These are phyloP conservation scores for Euptelea pleiosperma DNA, from an alignment of 164 flowering plant species.

Conservation along the genomic window DNA sequence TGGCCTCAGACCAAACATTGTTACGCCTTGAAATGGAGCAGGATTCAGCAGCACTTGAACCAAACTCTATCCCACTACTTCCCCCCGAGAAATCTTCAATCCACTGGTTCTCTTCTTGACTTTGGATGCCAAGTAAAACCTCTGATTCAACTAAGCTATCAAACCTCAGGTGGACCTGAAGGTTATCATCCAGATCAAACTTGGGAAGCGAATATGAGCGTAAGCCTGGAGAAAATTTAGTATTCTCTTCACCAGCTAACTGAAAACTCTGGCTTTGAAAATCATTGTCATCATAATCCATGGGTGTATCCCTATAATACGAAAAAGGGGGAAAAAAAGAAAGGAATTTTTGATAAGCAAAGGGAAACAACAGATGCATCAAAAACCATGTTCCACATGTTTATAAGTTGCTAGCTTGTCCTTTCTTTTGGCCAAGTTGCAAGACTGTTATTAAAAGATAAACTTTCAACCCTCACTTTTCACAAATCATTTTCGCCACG, in stretches of 20 bases:
- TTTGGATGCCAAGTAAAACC: constrained; percentile 78
- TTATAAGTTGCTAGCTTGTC: no score
- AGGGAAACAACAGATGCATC: no score
- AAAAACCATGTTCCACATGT: no score
- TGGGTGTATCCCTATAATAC: constrained; percentile 60
- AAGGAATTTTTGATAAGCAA: background rate
- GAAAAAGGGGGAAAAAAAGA: constrained; percentile 1
- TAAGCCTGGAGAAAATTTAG: constrained; percentile 57
- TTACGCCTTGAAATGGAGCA: constrained; percentile 72
- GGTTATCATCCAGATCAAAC: constrained; percentile 66
- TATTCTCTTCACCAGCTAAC: constrained; percentile 73
- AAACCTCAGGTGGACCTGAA: constrained; percentile 68
- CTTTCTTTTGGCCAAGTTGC: no score
- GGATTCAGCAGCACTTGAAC: constrained; percentile 66
- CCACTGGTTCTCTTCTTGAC: constrained; percentile 86
- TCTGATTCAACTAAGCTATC: constrained; percentile 84
- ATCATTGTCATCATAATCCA: constrained; percentile 97
- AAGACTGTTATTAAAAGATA: no score
- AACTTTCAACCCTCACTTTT: no score
- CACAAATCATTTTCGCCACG: no score
- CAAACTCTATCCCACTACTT: constrained; percentile 66
- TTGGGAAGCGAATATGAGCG: constrained; percentile 68
- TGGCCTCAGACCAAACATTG: constrained; percentile 98
- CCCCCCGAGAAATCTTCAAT: constrained; percentile 79
- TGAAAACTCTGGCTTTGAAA: constrained; percentile 72